A percentile compares a stretch with the other conserved stretches of the same genome.
Evolutionary conservation across 2,329 filamentous ascomycete species (phyloP).

Genomic region (Beauveria sp.): DNA sequence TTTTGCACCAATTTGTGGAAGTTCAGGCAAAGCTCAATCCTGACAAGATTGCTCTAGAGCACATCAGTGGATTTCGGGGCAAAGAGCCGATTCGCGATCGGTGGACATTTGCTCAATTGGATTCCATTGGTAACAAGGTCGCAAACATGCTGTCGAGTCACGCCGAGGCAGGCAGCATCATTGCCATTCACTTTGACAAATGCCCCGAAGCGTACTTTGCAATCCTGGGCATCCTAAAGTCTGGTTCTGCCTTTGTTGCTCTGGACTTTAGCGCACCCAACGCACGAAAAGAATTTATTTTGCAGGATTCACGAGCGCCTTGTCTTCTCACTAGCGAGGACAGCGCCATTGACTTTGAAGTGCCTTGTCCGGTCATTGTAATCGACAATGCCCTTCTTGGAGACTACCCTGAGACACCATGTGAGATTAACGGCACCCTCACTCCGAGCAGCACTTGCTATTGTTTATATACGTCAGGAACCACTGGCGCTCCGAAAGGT

Average conservation of each 20-base stretch:
- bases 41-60: slow-evolving; percentile 63
- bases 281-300: slow-evolving; percentile 69
- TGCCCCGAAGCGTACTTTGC: slow-evolving; percentile 77
- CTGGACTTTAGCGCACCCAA: slow-evolving; percentile 68
- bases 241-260: slow-evolving; percentile 73
- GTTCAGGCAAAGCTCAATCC: slow-evolving; percentile 48
- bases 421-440: slow-evolving; percentile 15
- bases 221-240: slow-evolving; percentile 75
- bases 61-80: slow-evolving; percentile 51
- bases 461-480: slow-evolving; percentile 81
- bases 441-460: slow-evolving; percentile 59
- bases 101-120: slow-evolving; percentile 71
- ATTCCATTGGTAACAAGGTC: slow-evolving; percentile 63
- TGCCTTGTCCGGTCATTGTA: slow-evolving; percentile 24
- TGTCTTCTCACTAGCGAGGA: slow-evolving; percentile 50
- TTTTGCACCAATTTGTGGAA: slow-evolving; percentile 78
- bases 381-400: slow-evolving; percentile 26
- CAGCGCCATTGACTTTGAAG: slow-evolving; percentile 25
- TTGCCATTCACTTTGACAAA: slow-evolving; percentile 78
- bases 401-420: slow-evolving; percentile 13
- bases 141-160: slow-evolving; percentile 53
- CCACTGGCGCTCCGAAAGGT: slow-evolving; percentile 79
- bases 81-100: slow-evolving; percentile 35
- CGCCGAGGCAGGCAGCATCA: slow-evolving; percentile 49
- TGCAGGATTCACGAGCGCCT: slow-evolving; percentile 61